These are phyloP conservation scores for Eutrema heterophyllum DNA, from an alignment of 345 rosid species.

Conservation along the genomic window DNA sequence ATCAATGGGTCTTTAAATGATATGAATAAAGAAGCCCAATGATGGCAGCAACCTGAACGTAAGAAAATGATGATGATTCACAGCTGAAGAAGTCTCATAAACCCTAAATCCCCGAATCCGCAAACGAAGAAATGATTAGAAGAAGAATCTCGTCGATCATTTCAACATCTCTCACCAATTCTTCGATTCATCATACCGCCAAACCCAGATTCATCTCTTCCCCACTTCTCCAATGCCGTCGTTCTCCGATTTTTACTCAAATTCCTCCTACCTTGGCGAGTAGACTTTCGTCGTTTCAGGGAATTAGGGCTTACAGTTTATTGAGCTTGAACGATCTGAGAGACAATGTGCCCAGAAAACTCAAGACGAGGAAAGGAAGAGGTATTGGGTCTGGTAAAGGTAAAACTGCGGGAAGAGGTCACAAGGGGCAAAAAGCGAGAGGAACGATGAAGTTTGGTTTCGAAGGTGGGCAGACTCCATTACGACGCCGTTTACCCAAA, in stretches of 20 bases:
- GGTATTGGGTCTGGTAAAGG: conserved; percentile 98
- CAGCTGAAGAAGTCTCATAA: conserved; percentile 22
- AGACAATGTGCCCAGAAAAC: conserved; percentile 84
- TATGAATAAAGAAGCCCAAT: not conserved
- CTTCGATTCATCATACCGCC: conserved; percentile 10
- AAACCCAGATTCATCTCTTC: conserved; percentile 24
- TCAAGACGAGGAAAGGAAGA: conserved; percentile 90
- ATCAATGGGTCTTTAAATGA: not conserved
- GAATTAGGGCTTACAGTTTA: conserved; percentile 56
- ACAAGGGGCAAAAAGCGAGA: conserved; percentile 93
- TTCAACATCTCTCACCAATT: conserved; percentile 34
- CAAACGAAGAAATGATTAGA: conserved; percentile 40
- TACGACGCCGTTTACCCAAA: conserved; percentile 88
- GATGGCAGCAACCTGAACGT: not conserved
- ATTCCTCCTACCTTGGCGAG: conserved; percentile 12
- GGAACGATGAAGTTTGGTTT: conserved; percentile 84
- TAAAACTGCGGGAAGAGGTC: conserved; percentile 96
- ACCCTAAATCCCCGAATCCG: conserved; percentile 33
- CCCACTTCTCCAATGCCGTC: conserved; percentile 15
- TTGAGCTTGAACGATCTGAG: conserved; percentile 84
- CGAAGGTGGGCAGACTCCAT: conserved; percentile 96
- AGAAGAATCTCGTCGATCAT: conserved; percentile 48
- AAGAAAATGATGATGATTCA: not conserved
- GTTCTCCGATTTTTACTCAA: conserved; percentile 17
- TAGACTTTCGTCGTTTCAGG: conserved; percentile 30